These are phyloP conservation scores for Ascochyta fabae DNA, from an alignment of 2,329 filamentous ascomycete genomes.

Conservation along the genomic window DNA sequence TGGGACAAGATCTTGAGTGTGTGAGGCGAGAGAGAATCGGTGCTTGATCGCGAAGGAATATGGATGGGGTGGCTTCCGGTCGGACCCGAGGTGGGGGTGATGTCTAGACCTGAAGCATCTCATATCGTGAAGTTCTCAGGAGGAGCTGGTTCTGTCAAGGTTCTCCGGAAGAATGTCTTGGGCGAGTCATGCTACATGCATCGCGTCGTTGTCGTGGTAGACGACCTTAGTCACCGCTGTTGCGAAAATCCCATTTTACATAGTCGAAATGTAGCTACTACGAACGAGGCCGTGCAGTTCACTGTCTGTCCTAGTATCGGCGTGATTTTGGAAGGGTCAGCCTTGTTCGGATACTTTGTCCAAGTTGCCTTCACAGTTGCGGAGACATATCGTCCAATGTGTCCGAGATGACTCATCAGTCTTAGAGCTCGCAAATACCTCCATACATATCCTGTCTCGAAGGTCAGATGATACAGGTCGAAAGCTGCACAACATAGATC, in stretches of 20 bases:
- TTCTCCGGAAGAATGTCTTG: not conserved
- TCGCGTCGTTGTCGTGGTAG: not conserved
- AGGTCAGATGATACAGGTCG: not conserved
- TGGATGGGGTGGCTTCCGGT: not conserved
- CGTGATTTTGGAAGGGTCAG: not conserved
- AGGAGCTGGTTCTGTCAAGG: not conserved
- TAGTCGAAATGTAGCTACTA: too few species aligned
- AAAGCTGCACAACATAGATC: not conserved
- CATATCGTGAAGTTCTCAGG: not conserved
- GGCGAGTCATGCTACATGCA: not conserved
- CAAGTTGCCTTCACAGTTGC: not conserved
- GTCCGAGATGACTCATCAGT: not conserved
- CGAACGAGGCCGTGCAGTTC: not conserved
- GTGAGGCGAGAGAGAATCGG: constrained; percentile 16
- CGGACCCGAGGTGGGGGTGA: too few species aligned
- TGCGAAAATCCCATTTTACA: too few species aligned
- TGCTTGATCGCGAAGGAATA: not conserved
- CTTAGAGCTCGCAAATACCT: not conserved
- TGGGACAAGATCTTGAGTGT: constrained; percentile 16
- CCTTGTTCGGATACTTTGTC: not conserved
- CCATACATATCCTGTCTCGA: too few species aligned
- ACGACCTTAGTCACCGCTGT: too few species aligned
- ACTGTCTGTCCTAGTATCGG: not conserved
- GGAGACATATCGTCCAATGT: constrained; percentile 10
- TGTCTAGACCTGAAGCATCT: not conserved